These are phyloP conservation scores for Macrophomina pseudophaseolina DNA, from an alignment of 2,329 filamentous ascomycete genomes.

Conservation along the genomic window DNA sequence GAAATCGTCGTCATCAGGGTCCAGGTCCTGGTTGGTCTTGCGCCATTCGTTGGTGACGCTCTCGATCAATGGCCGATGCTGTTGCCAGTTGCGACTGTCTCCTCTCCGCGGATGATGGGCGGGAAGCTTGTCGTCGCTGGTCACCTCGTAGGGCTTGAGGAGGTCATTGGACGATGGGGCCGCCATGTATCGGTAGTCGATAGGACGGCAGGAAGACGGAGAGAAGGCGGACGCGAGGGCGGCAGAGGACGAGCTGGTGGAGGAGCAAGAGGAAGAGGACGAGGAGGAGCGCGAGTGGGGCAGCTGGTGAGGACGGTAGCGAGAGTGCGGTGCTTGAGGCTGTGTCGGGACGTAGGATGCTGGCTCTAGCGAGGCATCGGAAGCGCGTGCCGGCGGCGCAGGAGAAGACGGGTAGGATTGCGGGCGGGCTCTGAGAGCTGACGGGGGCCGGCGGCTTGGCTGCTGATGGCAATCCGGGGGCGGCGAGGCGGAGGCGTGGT, in stretches of 20 bases:
- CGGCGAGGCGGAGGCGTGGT: neutral
- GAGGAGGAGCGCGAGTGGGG: neutral
- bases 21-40: conserved; percentile 41
- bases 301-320: neutral
- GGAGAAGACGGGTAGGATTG: neutral
- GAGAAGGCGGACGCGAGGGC: conserved; percentile 18
- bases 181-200: conserved; percentile 26
- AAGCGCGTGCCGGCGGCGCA: conserved; percentile 13
- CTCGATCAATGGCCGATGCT: conserved; percentile 31
- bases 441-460: neutral
- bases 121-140: conserved; percentile 22
- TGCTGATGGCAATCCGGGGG: neutral
- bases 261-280: neutral
- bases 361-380: neutral
- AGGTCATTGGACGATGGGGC: conserved; percentile 12
- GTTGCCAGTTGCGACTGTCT: conserved; percentile 22
- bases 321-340: neutral
- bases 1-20: conserved; percentile 47
- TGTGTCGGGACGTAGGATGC: neutral
- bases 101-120: neutral
- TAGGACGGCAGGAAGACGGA: neutral
- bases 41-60: conserved; percentile 34
- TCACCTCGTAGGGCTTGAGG: conserved; percentile 11
- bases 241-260: conserved; percentile 24
- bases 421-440: neutral